A percentile compares a stretch with the other conserved stretches of the same genome.
phyloP scores from a whole-genome alignment of 1,284 basidiomycete species.

The Leucoagaricus sp. region DNA sequence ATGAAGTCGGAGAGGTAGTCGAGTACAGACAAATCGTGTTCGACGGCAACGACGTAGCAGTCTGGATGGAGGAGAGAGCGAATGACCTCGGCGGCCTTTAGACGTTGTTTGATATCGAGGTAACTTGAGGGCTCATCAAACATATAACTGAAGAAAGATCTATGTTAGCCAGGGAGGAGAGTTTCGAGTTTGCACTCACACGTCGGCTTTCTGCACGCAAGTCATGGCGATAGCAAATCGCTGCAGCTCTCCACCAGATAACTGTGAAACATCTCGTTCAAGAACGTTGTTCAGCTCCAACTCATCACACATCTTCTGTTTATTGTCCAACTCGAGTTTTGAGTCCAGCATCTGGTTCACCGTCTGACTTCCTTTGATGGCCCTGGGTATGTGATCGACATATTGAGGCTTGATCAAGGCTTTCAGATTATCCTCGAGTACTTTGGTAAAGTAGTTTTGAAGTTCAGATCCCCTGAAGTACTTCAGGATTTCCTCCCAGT shows the following conservation, averaged over 20 bases:
- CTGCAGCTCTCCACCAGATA: slow-evolving; percentile 96
- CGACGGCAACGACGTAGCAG: slow-evolving; percentile 94
- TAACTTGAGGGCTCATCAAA: slow-evolving; percentile 98
- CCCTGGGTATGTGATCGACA: slow-evolving; percentile 95
- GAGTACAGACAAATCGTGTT: slow-evolving; percentile 96
- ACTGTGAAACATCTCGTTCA: slow-evolving; percentile 79
- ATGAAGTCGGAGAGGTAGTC: slow-evolving; percentile 98
- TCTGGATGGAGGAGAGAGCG: slow-evolving; percentile 78
- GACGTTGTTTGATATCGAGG: slow-evolving; percentile 91
- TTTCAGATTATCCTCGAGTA: slow-evolving; percentile 97
- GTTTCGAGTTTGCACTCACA: slow-evolving; percentile 50
- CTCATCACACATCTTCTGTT: slow-evolving; percentile 77
- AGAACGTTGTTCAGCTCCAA: slow-evolving; percentile 87
- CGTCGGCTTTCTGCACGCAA: slow-evolving; percentile 90
- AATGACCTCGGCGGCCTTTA: slow-evolving; percentile 95
- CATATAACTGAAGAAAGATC: slow-evolving; percentile 70
- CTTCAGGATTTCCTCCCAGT: slow-evolving; percentile 97
- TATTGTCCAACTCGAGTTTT: slow-evolving; percentile 84
- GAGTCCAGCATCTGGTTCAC: slow-evolving; percentile 90
- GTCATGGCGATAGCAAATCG: slow-evolving; percentile 95
- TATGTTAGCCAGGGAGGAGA: slow-evolving; percentile 11
- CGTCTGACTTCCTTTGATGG: slow-evolving; percentile 88
- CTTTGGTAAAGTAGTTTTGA: slow-evolving; percentile 98
- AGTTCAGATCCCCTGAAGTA: slow-evolving; percentile 97
- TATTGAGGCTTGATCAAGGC: slow-evolving; percentile 99